Evolutionary conservation across 768 basidiomycete genomes (phyloP), one percentile per base, ranked within the genome.

Genomic region (Guyanaporus albipodus): DNA sequence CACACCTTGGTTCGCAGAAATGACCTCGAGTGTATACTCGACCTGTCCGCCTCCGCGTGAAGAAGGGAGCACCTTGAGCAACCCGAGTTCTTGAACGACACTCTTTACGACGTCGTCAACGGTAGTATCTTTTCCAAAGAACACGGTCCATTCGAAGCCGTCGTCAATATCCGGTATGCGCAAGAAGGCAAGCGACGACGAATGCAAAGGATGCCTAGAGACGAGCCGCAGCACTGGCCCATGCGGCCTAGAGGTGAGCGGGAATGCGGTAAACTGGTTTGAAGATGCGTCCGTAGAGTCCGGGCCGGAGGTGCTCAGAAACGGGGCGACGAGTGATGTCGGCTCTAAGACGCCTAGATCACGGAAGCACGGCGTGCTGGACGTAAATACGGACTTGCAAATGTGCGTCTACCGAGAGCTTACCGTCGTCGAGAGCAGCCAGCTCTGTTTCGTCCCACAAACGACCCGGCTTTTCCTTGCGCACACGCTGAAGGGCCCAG

Each of bases 141-240:
- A 92, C 32, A 79, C 53, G 42, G 74, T 82, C 71, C 83, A 82
- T 52, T 70, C 57, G 56, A 83, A 89, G 2, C 74, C 83, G 55
- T 91, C 90, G 41, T 83, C 77, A 47, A 91, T 78, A 62, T 89
- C 85, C 3, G 87, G 87, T 14, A 91, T 78, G 36, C 85, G 80
- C 34, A 75, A 63, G 63, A 89, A 86, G 0, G 71, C 59, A 31
- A 87, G 58, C 2, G 69, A 64, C 18, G 84, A 34, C 0, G 73
- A 72, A n/a, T 87, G 72, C 14, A 70, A 63, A 4, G 82, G 75
- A 54, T 91, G 78, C 3, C 83, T 70, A 6, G 85, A 85, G 3
- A 91, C 82, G 34, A 93, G 70, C 1, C 88, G 83, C 32, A 91
- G 63, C 4, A 73, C 66, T 9, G 89, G 83, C 3, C 71, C 70